Percentiles rank a stretch among this genome's conserved stretches.
These are phyloP conservation scores for Antitrichia curtipendula DNA, from an alignment of 225 moss, liverwort and hornwort genomes.

Conservation along the genomic window DNA sequence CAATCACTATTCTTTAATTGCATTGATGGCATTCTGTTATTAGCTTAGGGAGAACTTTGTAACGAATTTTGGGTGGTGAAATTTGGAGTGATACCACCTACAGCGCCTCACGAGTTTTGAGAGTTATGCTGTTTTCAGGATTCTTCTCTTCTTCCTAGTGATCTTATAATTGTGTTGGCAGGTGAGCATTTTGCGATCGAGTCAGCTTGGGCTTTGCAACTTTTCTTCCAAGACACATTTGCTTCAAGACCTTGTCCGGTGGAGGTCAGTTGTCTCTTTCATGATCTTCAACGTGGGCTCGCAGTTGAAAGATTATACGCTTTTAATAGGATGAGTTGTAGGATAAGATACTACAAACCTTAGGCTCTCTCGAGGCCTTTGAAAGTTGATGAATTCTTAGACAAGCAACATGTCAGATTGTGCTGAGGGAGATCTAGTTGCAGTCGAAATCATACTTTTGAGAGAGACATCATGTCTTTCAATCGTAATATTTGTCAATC, in stretches of 20 bases:
- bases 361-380: neutral
- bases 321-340: neutral
- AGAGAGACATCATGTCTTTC: neutral
- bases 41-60: neutral
- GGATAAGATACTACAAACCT: neutral
- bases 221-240: neutral
- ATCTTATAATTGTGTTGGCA: constrained; percentile 5
- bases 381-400: neutral
- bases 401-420: neutral
- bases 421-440: neutral
- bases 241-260: neutral
- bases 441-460: neutral
- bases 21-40: neutral
- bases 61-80: neutral
- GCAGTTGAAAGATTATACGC: neutral
- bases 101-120: neutral
- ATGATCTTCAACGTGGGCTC: neutral
- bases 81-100: neutral
- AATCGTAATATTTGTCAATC: neutral
- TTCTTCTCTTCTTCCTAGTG: neutral
- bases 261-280: constrained; percentile 10
- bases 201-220: neutral
- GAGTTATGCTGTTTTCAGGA: neutral
- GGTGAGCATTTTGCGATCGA: constrained; percentile 1
- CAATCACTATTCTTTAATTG: neutral